Base-by-base conservation (phyloP, 441 rosid species). In the Macaranga tanarius region DNA sequence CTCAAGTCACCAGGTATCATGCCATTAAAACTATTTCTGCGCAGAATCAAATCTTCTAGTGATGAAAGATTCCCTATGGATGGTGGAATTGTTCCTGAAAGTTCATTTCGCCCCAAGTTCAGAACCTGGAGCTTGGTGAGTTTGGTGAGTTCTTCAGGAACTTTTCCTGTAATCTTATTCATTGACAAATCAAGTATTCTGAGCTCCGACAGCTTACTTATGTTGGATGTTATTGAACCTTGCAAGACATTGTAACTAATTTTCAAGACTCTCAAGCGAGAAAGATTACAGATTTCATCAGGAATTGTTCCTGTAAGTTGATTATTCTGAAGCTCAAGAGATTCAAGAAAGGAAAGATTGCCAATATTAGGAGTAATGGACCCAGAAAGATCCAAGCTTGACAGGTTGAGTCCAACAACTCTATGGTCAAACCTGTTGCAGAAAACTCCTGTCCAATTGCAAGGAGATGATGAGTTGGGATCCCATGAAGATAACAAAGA, bases 401-500 rank as follows among this genome's bases (percentile, higher is more conserved):
- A 47, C 7, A 81, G 79, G 31, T 75, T 23, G 22, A 81, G 75
- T 8, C 50, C 69, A 44, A 63, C 2, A 34, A 86, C 87, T 76
- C 89, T 79, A 23, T 67, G 62, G 71, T 25, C 38, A 1, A 52
- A 38, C 13, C 38, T 40, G 70, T 73, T 69, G 84, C 89, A 87
- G 69, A 65, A 20, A 70, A 86, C 84, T 50, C 89, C 85, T 0
- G 85, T 76, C 89, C 91, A 86, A 17, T 76, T 78, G 73, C 88
- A 87, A 16, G 87, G 87, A 10, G 83, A 77, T 15, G 83, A 77
- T 15, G 56, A 67, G 84, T 62, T 81, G 51, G 16, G 57, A 63
- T 77, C 69, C 89, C 88, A 87, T 22, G 83, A 77, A 68, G 84
- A 79, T 5, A 84, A 73, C 15, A 78, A 77, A 1, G 73, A 61